Evolutionary conservation across 441 rosid species (phyloP), one percentile per base, ranked within the genome.

Genomic region (Populus hybrid): DNA sequence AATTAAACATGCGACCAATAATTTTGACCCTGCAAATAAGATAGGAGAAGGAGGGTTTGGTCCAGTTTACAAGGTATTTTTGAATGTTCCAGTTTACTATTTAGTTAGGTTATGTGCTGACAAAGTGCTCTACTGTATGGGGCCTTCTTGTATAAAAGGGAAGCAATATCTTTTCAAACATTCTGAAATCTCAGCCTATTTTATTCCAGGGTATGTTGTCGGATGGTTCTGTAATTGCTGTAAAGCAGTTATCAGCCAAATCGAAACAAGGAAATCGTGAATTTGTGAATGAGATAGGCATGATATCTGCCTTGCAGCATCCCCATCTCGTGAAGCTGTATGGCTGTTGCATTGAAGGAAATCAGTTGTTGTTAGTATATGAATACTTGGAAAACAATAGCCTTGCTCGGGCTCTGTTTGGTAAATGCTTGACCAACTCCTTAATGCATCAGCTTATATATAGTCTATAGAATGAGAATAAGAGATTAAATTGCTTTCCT

Each of bases 41-140:
- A 87, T 94, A 2, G 98, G 98, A 30, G 98, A 94, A 86, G 98
- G 98, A 64, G 98, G 98, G 20, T 94, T 94, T n/a, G 97, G 97
- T 2, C 91, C 97, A 35, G 97, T 95, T 26, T 90, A 85, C 96
- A 93, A 87, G 98, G 95, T 38, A 92, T 91, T 72, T 81, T 92
- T 9, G 96, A 91, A 78, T 93, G 89, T 46, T 21, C 8, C 16
- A 21, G 3, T n/a, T 24, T 24, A 24, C 26, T 24, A 24, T 24
- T 24, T 24, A 24, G 26, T 24, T 24, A 24, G 26, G 1, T 24
- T 24, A 24, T 24, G 26, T 59, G 57, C 57, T 78, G 92, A 42
- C 98, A 93, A 32, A 95, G 91, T 79, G 95, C 0, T 92, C 87
- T 91, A 82, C 93, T 94, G 73, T 97, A 10, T 38, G 42, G 42